Percentiles rank a stretch among this genome's conserved stretches.
These are phyloP conservation scores for Syncephalastrum sp. DNA, from an alignment of 371 early-diverging fungal genomes.

Conservation along the genomic window DNA sequence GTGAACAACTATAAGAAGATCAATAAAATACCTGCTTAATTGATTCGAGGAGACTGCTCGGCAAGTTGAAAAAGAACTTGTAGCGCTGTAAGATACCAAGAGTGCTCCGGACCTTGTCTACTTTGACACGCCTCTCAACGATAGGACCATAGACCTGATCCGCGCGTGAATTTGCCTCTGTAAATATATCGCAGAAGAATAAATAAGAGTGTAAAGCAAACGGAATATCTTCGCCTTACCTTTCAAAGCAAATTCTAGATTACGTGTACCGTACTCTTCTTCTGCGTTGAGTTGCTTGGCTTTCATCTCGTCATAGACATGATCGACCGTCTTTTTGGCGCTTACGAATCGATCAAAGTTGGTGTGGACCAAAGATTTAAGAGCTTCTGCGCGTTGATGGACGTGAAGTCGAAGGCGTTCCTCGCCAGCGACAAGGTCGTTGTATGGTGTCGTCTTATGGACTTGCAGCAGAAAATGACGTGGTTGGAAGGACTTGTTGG, in stretches of 20 bases:
- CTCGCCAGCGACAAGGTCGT: conserved; percentile 77
- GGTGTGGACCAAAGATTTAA: conserved; percentile 86
- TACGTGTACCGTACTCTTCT: conserved; percentile 78
- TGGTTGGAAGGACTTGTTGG: conserved; percentile 78
- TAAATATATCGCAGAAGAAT: neutral
- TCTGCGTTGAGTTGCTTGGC: conserved; percentile 74
- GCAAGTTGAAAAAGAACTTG: conserved; percentile 93
- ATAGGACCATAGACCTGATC: conserved; percentile 87
- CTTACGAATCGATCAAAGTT: conserved; percentile 96
- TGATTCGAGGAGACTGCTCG: conserved; percentile 80
- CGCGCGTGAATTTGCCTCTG: conserved; percentile 71
- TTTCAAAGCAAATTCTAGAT: conserved; percentile 29
- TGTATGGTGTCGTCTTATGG: conserved; percentile 80
- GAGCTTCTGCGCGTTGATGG: conserved; percentile 80
- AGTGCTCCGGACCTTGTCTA: conserved; percentile 89
- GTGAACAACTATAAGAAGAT: neutral
- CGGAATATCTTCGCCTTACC: conserved; percentile 18
- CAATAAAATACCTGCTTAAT: conserved; percentile 61
- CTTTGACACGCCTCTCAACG: conserved; percentile 79
- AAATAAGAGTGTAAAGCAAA: neutral
- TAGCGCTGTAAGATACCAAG: conserved; percentile 88
- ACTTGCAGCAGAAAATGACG: conserved; percentile 78
- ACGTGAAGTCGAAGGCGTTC: conserved; percentile 69
- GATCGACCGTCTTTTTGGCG: conserved; percentile 94
- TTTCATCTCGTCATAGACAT: conserved; percentile 90